Conservation (phyloP, 345 rosid genomes). For the Aethionema arabicum region DNA sequence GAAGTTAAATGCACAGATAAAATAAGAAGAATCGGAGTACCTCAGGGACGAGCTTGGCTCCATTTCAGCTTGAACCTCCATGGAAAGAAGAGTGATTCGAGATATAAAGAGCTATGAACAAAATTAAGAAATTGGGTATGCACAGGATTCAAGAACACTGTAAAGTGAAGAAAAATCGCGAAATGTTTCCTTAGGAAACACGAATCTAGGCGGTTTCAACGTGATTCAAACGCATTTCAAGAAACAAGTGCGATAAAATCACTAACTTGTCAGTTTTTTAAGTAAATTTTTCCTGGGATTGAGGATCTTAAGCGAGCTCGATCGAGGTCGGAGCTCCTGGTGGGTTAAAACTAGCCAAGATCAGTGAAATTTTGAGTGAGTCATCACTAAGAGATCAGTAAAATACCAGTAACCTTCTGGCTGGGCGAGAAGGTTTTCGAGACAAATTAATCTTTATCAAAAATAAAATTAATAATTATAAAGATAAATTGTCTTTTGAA, state of each 20-base stretch:
- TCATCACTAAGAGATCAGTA: conserved; percentile 15
- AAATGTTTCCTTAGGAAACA: conserved; percentile 14
- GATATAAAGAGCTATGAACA: neutral
- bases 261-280: neutral
- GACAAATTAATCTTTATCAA: too few relatives aligned
- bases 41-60: conserved; percentile 44
- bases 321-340: conserved; percentile 1
- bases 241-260: conserved; percentile 13
- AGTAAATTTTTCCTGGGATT: conserved; percentile 24
- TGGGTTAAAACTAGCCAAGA: neutral
- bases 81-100: conserved; percentile 23
- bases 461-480: too few relatives aligned
- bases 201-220: conserved; percentile 21
- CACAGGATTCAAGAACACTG: conserved; percentile 20
- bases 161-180: neutral
- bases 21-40: conserved; percentile 15
- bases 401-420: conserved; percentile 12
- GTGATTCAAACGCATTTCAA: conserved; percentile 32
- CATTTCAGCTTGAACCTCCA: conserved; percentile 43
- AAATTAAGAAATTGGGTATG: conserved; percentile 2
- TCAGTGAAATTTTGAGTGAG: neutral
- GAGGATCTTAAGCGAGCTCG: conserved; percentile 31
- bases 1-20: neutral
- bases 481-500: too few relatives aligned
- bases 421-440: neutral